Percentiles rank a stretch among this genome's conserved stretches.
Evolutionary conservation across 2,329 filamentous ascomycete genomes (phyloP).

Genomic region (Diaporthe citriasiana): DNA sequence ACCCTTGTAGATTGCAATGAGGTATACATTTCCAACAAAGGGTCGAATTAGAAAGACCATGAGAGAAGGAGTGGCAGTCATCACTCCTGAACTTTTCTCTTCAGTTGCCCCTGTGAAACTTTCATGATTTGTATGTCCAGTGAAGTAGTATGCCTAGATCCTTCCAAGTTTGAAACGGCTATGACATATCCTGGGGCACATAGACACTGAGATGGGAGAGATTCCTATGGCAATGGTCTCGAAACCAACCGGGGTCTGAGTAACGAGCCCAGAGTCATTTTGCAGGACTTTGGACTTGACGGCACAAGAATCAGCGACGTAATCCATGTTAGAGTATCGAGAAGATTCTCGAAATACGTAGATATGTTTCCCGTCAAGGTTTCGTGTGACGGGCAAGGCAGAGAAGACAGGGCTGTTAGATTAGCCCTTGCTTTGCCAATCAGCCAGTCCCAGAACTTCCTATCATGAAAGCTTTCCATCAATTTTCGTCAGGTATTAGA

Average conservation of each 20-base stretch:
- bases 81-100: background rate
- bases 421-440: background rate
- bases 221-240: background rate
- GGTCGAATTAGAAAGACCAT: too few relatives aligned
- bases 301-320: background rate
- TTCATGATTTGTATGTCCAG: background rate
- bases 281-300: background rate
- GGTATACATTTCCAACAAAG: too few relatives aligned
- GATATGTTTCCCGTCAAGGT: background rate
- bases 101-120: too few relatives aligned
- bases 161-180: background rate
- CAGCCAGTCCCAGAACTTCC: too few relatives aligned
- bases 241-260: background rate
- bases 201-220: background rate
- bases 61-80: too few relatives aligned
- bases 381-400: background rate
- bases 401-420: background rate
- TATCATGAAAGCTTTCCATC: too few relatives aligned
- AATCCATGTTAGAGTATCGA: background rate
- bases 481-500: background rate
- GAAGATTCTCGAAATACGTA: constrained; percentile 1
- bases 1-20: background rate
- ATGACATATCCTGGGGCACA: background rate
- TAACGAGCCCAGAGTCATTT: background rate
- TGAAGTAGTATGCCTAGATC: background rate